phyloP scores from a whole-genome alignment of 2,329 filamentous ascomycete genomes.

The Aspergillus vadensis region DNA sequence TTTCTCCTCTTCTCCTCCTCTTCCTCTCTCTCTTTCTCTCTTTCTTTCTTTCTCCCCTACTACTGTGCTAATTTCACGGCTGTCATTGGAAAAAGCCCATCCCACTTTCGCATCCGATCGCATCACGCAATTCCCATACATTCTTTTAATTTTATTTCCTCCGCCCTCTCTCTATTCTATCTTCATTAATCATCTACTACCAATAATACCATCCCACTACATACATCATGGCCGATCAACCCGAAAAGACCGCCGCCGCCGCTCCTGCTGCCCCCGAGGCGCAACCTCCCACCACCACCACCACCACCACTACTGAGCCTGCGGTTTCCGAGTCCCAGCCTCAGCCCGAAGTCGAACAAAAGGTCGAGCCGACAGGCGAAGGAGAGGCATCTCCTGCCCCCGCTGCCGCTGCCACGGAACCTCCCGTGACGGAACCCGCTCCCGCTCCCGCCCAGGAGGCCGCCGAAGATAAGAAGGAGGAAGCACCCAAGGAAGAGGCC shows the following conservation, averaged over 20 bases:
- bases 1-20: conserved; percentile 7
- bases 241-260: conserved; percentile 9
- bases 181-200: neutral
- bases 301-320: neutral
- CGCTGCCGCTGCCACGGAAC: conserved; percentile 9
- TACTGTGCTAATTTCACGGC: neutral
- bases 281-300: conserved; percentile 11
- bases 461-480: neutral
- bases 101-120: neutral
- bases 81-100: neutral
- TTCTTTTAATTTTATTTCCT: neutral
- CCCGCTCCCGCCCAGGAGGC: conserved; percentile 6
- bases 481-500: neutral
- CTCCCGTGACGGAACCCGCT: conserved; percentile 5
- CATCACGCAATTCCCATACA: neutral
- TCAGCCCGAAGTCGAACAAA: conserved; percentile 5
- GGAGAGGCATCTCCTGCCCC: conserved; percentile 2
- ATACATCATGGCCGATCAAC: conserved; percentile 16
- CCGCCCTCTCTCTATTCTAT: neutral
- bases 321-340: conserved; percentile 8
- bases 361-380: neutral
- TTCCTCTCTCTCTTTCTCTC: neutral
- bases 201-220: neutral
- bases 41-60: neutral
- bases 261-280: conserved; percentile 3